These are phyloP conservation scores for Hericium coralloides DNA, from an alignment of 768 basidiomycete species.

Conservation along the genomic window DNA sequence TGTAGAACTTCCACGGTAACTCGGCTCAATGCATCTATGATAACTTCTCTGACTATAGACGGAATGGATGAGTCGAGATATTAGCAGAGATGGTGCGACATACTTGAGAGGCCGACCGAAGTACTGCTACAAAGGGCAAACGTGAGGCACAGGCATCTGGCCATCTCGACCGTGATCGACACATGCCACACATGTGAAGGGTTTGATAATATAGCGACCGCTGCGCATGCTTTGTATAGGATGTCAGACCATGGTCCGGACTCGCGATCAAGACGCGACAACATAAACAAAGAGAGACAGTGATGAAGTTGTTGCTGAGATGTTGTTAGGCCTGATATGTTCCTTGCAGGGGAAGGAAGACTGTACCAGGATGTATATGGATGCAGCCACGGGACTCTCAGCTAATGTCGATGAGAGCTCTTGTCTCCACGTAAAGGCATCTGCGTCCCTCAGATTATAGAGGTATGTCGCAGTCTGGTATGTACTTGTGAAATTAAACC, in stretches of 20 bases:
- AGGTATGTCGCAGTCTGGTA: constrained; percentile 48
- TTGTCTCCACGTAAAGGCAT: constrained; percentile 11
- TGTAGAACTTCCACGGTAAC: background rate
- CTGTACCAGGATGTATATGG: constrained; percentile 10
- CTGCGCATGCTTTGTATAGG: constrained; percentile 11
- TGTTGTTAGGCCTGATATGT: background rate
- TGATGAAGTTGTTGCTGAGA: background rate
- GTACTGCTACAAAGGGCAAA: constrained; percentile 1
- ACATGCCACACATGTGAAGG: constrained; percentile 6
- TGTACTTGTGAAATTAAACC: background rate
- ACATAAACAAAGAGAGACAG: background rate
- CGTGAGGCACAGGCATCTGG: constrained; percentile 4
- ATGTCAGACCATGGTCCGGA: background rate
- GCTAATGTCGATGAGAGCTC: constrained; percentile 7
- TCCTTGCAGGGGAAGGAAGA: background rate
- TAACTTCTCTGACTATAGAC: background rate
- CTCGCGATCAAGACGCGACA: background rate
- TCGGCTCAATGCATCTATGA: background rate
- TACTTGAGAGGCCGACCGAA: background rate
- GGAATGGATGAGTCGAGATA: background rate
- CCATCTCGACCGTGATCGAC: background rate
- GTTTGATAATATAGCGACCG: constrained; percentile 5
- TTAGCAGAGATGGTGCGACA: background rate
- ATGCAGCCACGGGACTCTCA: constrained; percentile 1
- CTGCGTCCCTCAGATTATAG: constrained; percentile 23